These are phyloP conservation scores for Fusarium subglutinans DNA, from an alignment of 2,329 filamentous ascomycete species.

Conservation along the genomic window DNA sequence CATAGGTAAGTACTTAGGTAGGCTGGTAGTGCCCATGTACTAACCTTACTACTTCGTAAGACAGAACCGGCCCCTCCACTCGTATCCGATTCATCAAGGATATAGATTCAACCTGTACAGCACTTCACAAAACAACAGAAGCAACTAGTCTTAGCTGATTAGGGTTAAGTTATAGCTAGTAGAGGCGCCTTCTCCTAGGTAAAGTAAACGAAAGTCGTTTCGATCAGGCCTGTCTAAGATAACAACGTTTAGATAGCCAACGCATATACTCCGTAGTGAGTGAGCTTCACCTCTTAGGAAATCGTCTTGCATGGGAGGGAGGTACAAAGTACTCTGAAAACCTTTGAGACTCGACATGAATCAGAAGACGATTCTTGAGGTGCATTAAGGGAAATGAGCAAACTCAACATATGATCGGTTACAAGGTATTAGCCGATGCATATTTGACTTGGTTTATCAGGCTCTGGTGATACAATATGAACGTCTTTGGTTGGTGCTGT, in stretches of 20 bases:
- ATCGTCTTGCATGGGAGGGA: background rate
- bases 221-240: background rate
- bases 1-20: background rate
- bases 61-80: background rate
- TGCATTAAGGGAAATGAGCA: background rate
- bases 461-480: background rate
- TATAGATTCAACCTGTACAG: slow-evolving; percentile 11
- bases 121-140: background rate
- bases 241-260: background rate
- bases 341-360: background rate
- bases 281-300: background rate
- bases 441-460: background rate
- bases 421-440: background rate
- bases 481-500: slow-evolving; percentile 9
- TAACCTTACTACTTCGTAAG: background rate
- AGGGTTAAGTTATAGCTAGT: background rate
- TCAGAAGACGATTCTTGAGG: background rate
- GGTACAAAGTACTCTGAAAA: background rate
- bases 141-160: slow-evolving; percentile 6
- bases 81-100: background rate
- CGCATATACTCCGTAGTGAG: background rate
- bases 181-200: background rate
- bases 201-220: background rate
- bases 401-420: background rate
- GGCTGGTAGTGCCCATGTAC: background rate